Evolutionary conservation across 768 basidiomycete species (phyloP), one percentile per base, ranked within the genome.

Genomic region (Collybia mongolica): DNA sequence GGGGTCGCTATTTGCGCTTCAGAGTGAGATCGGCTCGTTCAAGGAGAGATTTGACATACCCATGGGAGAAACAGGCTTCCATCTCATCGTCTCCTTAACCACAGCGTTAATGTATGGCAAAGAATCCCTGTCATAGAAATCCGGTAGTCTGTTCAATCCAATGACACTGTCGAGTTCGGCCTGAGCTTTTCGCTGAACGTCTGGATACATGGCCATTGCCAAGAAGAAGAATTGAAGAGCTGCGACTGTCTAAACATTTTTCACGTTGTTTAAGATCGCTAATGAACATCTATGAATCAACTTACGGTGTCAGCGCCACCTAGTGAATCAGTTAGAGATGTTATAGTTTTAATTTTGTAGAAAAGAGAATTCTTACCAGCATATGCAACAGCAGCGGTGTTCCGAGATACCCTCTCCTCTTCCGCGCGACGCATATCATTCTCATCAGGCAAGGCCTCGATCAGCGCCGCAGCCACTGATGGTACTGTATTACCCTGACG

Each of bases 111-210:
- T 32, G 32, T 32, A 32, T 9, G 32, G 32, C 32, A 32, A 12
- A 9, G 32, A 32, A 9, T 14, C 14, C 14, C 32, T 32, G 32
- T 32, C 32, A 9, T 32, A 5, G 11, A 29, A 44, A 17, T 46
- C 47, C 14, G 52, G 52, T 49, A 58, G 46, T 61, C 66, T 38
- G 40, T 67, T 44, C 57, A 61, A 49, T 6, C 53, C 53, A 19
- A 54, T 29, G 11, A 54, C 39, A 5, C 40, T n/a, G 32, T 54
- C 53, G 14, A 54, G 46, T 32, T 50, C 53, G 14, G 43, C 53
- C 29, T 54, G 48, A 5, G 52, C 52, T 35, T 48, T 53, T 17
- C 26, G 36, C 17, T 46, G 45, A 17, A 39, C 46, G 14, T 48
- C 46, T 3, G 52, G 52, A 40, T 48, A 35, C 3, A 53, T 32